phyloP scores from a whole-genome alignment of 192 early-diverging fungal genomes.

The Rhizophagus prolifer region DNA sequence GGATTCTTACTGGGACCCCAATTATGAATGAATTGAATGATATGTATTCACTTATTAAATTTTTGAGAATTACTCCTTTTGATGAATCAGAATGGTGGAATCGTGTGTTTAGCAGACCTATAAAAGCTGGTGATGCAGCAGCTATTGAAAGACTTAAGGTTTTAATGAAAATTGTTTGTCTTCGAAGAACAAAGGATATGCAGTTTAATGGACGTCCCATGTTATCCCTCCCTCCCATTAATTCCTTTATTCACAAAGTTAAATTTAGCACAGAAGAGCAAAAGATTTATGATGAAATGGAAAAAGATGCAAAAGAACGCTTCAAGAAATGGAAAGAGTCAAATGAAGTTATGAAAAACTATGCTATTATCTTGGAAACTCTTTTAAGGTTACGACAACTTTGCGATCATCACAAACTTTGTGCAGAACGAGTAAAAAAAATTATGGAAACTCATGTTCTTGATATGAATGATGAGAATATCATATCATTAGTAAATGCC shows the following conservation, averaged over 20 bases:
- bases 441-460: constrained; percentile 28
- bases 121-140: constrained; percentile 56
- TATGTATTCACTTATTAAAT: constrained; percentile 84
- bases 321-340: constrained; percentile 58
- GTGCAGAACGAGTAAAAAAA: constrained; percentile 29
- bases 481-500: neutral
- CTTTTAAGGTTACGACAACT: constrained; percentile 87
- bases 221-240: constrained; percentile 67
- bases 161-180: constrained; percentile 69
- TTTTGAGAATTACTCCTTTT: constrained; percentile 75
- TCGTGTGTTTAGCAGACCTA: constrained; percentile 71
- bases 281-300: constrained; percentile 67
- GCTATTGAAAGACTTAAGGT: constrained; percentile 50
- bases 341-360: constrained; percentile 87
- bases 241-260: constrained; percentile 80
- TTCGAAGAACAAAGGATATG: constrained; percentile 68
- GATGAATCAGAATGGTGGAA: constrained; percentile 73
- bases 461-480: neutral
- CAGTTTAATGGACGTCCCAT: constrained; percentile 63
- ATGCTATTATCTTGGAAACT: constrained; percentile 91
- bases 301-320: constrained; percentile 64
- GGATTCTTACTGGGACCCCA: constrained; percentile 77
- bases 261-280: constrained; percentile 62
- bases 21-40: constrained; percentile 85
- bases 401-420: constrained; percentile 84